phyloP scores from a whole-genome alignment of 163 green algal species.

The Chlorella variabilis region DNA sequence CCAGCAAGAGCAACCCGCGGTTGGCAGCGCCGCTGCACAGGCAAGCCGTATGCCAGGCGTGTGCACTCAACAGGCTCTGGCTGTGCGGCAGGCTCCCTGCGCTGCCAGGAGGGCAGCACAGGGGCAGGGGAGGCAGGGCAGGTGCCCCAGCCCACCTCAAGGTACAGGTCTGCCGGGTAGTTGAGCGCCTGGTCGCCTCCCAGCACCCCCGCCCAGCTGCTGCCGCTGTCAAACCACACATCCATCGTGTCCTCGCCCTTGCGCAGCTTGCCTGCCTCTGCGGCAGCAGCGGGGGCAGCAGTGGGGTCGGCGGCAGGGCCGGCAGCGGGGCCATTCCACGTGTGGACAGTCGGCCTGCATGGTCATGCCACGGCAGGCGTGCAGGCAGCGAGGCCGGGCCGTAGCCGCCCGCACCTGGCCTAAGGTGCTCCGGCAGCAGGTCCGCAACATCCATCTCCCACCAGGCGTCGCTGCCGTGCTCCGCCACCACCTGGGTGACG shows the following conservation, averaged over 20 bases:
- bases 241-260: conserved; percentile 99
- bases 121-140: no score
- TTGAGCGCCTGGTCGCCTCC: conserved; percentile 57
- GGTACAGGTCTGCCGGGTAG: conserved; percentile 96
- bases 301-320: no score
- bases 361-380: no score
- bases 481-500: conserved; percentile 74
- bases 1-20: no score
- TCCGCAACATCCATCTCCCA: conserved; percentile 75
- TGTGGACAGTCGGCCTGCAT: no score
- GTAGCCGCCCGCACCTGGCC: conserved; percentile 51
- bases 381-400: no score
- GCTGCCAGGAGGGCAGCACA: no score
- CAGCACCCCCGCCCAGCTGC: conserved; percentile 90
- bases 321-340: no score
- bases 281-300: conserved; percentile 31
- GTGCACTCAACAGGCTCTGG: no score
- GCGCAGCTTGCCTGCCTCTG: conserved; percentile 53
- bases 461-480: conserved; percentile 88
- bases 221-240: conserved; percentile 99
- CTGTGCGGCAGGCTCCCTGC: no score
- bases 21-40: not conserved
- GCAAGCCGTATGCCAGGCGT: not conserved
- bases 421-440: conserved; percentile 78
- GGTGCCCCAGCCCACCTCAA: conserved; percentile 80